Base-by-base conservation (phyloP, 2,329 filamentous ascomycete species). In the Fusarium scirpi region DNA sequence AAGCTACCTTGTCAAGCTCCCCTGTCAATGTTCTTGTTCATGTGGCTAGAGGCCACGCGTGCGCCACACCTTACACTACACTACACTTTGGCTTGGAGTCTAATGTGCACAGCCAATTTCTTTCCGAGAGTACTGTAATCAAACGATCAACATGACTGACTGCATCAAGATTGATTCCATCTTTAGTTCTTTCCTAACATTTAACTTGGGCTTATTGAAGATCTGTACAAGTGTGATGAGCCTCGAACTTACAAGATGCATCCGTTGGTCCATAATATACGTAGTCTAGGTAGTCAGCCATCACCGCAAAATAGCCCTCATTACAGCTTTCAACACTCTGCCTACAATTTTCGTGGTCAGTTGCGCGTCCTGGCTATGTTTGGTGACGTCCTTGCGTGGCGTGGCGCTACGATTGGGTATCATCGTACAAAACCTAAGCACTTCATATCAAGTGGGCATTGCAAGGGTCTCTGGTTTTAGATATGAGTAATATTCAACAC, bases 31-130 rank as follows among this genome's bases (percentile, higher is more conserved):
- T 52, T 22, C 24, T 27, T 41, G 59, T 29, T 38, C 45, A 51
- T 62, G 67, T 70, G 55, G 58, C 67, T 63, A 34, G 18, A 56
- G 20, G 58, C 51, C 67, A 71, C 67, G 63, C 63, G 61, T 52
- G 67, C 67, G 67, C 67, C 67, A 70, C 67, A 69, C 40, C n/a
- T 49, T 46, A 43, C 48, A 20, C 25, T 22, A 24, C 41, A 53
- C 30, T 34, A 13, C n/a, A 45, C 24, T 16, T 46, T 27, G 18
- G 34, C n/a, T 46, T 27, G 18, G 34, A 38, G 34, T 38, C 34
- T 38, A n/a, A 63, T 29, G 27, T 69, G 20, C 51, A 65, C 51
- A 51, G 40, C 40, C 60, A 45, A 45, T 51, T 27, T 24, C 32
- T 52, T 11, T n/a, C 29, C 27, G 15, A 52, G 32, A 41, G 34